Conservation (phyloP, 1,284 basidiomycete genomes). For the Quambalaria eucalypti region DNA sequence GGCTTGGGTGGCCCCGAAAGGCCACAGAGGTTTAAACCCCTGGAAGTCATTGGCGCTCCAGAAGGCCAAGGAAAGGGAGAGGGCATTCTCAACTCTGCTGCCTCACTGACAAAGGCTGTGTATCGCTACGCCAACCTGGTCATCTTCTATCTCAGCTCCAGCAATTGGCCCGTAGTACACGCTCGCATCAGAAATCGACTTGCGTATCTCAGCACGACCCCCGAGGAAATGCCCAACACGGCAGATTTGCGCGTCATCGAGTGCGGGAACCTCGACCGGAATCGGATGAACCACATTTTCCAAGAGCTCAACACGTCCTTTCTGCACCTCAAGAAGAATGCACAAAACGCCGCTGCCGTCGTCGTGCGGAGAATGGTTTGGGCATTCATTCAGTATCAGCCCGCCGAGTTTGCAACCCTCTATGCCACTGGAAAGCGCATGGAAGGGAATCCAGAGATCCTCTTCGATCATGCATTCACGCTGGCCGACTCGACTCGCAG, state of each 20-base stretch:
- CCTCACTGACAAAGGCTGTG: slow-evolving; percentile 27
- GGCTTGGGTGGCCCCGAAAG: background rate
- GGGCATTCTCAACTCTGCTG: background rate
- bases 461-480: slow-evolving; percentile 43
- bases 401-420: slow-evolving; percentile 68
- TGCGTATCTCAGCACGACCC: slow-evolving; percentile 54
- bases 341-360: slow-evolving; percentile 64
- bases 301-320: slow-evolving; percentile 72
- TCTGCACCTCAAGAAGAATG: slow-evolving; percentile 69
- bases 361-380: slow-evolving; percentile 73
- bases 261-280: slow-evolving; percentile 49
- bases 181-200: slow-evolving; percentile 66
- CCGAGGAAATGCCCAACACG: slow-evolving; percentile 54
- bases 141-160: slow-evolving; percentile 77
- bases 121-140: slow-evolving; percentile 58
- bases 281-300: slow-evolving; percentile 35
- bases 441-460: slow-evolving; percentile 43
- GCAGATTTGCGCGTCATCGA: slow-evolving; percentile 63
- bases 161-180: slow-evolving; percentile 78
- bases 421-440: slow-evolving; percentile 50
- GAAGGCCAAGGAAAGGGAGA: slow-evolving; percentile 13
- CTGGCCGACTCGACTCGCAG: slow-evolving; percentile 51
- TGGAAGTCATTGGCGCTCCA: slow-evolving; percentile 15
- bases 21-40: slow-evolving; percentile 18
- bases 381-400: slow-evolving; percentile 82